These are phyloP conservation scores for Singerocomus inundabilis DNA, from an alignment of 1,284 basidiomycete genomes.

Conservation along the genomic window DNA sequence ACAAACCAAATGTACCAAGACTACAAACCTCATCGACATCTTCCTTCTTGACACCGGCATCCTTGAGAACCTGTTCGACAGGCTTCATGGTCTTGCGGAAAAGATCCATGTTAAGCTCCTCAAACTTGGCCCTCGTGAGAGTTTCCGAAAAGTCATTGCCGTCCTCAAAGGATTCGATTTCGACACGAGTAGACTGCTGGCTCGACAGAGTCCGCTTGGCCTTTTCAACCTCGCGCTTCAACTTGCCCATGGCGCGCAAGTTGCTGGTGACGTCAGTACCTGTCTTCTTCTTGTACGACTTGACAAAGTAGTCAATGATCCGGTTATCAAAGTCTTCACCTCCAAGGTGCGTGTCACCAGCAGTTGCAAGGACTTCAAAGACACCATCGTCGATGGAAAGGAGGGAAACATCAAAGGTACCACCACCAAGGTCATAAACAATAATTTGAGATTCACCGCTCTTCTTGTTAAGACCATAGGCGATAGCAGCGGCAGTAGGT, in stretches of 20 bases:
- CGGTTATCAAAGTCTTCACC: conserved; percentile 99
- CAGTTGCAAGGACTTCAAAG: conserved; percentile 96
- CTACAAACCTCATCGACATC: conserved; percentile 82
- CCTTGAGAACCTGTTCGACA: conserved; percentile 98
- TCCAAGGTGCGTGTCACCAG: conserved; percentile 98
- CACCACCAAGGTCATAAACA: conserved; percentile 98
- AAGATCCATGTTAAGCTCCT: conserved; percentile 97
- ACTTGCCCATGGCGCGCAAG: conserved; percentile 91
- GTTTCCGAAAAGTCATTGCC: conserved; percentile 98
- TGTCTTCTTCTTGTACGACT: conserved; percentile 94
- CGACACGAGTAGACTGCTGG: conserved; percentile 82
- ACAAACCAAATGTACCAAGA: not conserved
- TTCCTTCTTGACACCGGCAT: conserved; percentile 97
- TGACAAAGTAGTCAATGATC: conserved; percentile 89
- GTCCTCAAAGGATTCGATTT: conserved; percentile 92
- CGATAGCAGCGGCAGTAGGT: conserved; percentile 96
- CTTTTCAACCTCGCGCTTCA: conserved; percentile 98
- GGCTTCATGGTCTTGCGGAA: conserved; percentile 99
- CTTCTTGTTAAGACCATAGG: conserved; percentile 98
- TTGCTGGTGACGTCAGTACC: conserved; percentile 86
- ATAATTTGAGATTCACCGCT: conserved; percentile 93
- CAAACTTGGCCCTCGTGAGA: conserved; percentile 96
- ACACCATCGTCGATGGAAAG: conserved; percentile 97
- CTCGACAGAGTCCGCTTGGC: conserved; percentile 97
- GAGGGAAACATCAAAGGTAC: conserved; percentile 98